Evolutionary conservation across 768 basidiomycete genomes (phyloP), one percentile per base, ranked within the genome.

Genomic region (Strobilomyces echinocephalus): DNA sequence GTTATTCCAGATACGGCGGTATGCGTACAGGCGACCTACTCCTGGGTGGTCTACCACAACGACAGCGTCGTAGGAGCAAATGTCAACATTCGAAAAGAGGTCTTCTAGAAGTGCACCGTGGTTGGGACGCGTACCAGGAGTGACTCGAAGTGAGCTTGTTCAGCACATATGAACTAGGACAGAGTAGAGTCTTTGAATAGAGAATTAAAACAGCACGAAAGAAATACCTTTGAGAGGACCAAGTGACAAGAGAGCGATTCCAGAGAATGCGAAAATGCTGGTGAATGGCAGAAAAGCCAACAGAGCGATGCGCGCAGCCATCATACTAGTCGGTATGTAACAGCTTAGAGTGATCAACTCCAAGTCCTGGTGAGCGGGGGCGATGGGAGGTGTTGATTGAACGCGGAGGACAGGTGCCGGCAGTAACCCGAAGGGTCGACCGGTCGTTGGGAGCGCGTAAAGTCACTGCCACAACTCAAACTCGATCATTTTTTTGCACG

Each of bases 31-130:
- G 31, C 21, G 53, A 75, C 84, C 55, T 66, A 91, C 89, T 21
- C 87, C 86, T 10, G 84, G 80, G 47, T 91, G 88, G 57, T 87
- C 78, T 39, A 89, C 72, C 10, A 91, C 63, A 8, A 90, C 73
- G 12, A 92, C 65, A 31, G 83, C 82, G 62, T 88, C 85, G 55
- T 83, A 78, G 15, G 72, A 71, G 63, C 89, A 91, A 5, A 87
- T 49, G 50, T 76, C 75, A 2, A 74, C 73, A 36, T 69, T 66
- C 14, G 66, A 66, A 8, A 81, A 53, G 35, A 86, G 73, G 46
- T 64, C 69, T 52, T 78, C 68, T 15, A 84, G 63, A 10, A 84
- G 63, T 39, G 74, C 60, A 28, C 58, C 57, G 11, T 67, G 67
- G 26, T 54, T 55, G 26, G 67, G 65, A 43, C 26, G 75, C 57